Evolutionary conservation across 805 yeast genomes (phyloP), one percentile per base, ranked within the genome.

Genomic region (Sungouiozyma ichnusensis): DNA sequence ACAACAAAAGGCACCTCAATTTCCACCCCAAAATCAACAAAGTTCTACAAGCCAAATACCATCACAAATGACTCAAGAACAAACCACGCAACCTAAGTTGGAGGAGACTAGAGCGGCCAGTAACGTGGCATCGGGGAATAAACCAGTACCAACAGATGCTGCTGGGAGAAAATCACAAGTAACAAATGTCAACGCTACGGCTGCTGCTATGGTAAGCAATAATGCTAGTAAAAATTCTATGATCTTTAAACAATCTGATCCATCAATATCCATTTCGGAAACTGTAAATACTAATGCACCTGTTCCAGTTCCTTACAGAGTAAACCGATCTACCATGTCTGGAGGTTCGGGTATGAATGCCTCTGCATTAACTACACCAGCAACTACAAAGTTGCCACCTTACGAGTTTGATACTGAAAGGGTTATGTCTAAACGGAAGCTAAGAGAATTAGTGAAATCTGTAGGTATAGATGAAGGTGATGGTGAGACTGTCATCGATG

Each of bases 391-490:
- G 48, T 72, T 88, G 36, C 96, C 95, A 16, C 77, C 82, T 3
- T 85, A 82, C 57, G 96, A 87, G 53, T 67, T 85, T 50, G 85
- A 79, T 47, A 81, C 85, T 6, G 86, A 83, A 38, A 65, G 96
- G 20, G 94, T 88, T 1, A 67, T 92, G 57, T 81, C 92, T 33
- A 92, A 92, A 61, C 71, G 98, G 40, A 92, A 92, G 60, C 70
- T 92, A 50, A 74, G 84, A 48, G 98, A 92, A 58, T 70, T 92
- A 45, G 92, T 92, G 5, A 77, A 79, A 55, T 77, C 85, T 2
- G 84, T 80, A 14, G 92, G 88, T 5, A 76, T 80, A 2, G 90
- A 83, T 58, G 92, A 81, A 60, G 96, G 95, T 35, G 97, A 90
- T 57, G 83, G 90, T 15, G 94, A 87, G 53, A 79, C 94, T 4